A percentile compares a stretch with the other conserved stretches of the same genome.
These are phyloP conservation scores for Heritiera fomes DNA, from an alignment of 345 rosid species.

Conservation along the genomic window DNA sequence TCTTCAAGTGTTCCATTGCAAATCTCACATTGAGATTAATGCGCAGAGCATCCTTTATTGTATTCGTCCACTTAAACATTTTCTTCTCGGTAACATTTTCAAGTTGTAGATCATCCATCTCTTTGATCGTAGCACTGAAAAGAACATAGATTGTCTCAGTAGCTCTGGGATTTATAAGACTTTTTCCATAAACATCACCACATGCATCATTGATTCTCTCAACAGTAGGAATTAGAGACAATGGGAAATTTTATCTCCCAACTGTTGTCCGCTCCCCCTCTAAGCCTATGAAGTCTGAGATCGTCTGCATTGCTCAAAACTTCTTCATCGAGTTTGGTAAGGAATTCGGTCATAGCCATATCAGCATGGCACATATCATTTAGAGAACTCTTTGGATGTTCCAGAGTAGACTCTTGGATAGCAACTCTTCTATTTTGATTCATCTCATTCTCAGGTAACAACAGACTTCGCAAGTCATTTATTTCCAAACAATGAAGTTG, in stretches of 20 bases:
- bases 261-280: not conserved
- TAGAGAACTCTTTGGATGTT: not conserved
- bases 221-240: not conserved
- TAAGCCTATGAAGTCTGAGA: slow-evolving; percentile 3
- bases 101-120: too few relatives aligned
- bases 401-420: not conserved
- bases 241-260: not conserved
- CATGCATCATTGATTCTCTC: not conserved
- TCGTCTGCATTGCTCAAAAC: not conserved
- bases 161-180: not conserved
- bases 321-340: slow-evolving; percentile 5
- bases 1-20: slow-evolving; percentile 21
- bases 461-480: not conserved
- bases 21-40: not conserved
- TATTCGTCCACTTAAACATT: too few relatives aligned
- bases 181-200: not conserved
- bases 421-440: not conserved
- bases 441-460: not conserved
- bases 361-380: not conserved
- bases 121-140: not conserved
- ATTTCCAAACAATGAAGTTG: not conserved
- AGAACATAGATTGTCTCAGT: not conserved
- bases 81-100: too few relatives aligned
- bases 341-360: not conserved
- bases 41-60: too few relatives aligned